Conservation (phyloP, 768 basidiomycete genomes). For the Termitomyces bulborhizus region DNA sequence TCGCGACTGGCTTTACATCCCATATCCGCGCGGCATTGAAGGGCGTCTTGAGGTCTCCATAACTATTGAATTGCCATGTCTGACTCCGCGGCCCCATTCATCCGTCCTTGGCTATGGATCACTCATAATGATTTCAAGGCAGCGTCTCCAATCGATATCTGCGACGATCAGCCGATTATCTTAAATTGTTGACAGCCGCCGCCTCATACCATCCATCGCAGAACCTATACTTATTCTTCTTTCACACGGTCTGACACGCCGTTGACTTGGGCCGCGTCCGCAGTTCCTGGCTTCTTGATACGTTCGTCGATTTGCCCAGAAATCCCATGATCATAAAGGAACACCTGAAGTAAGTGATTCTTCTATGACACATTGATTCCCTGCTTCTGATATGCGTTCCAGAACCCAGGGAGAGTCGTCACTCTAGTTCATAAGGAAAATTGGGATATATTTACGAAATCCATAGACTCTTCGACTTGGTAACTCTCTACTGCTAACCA, state of each 20-base stretch:
- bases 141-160: background rate
- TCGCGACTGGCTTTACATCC: no score
- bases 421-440: slow-evolving; percentile 86
- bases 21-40: background rate
- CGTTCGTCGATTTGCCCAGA: slow-evolving; percentile 85
- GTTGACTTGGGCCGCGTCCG: background rate
- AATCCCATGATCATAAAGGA: slow-evolving; percentile 89
- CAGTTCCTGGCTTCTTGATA: slow-evolving; percentile 84
- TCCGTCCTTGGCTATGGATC: slow-evolving; percentile 91
- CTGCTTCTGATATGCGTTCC: background rate
- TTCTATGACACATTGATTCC: background rate
- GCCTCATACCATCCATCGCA: slow-evolving; percentile 55
- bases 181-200: slow-evolving; percentile 51
- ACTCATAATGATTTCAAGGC: slow-evolving; percentile 77
- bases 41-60: background rate
- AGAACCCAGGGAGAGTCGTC: slow-evolving; percentile 86
- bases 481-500: background rate
- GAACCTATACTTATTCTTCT: slow-evolving; percentile 39
- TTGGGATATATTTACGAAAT: slow-evolving; percentile 72
- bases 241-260: background rate
- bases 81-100: slow-evolving; percentile 31
- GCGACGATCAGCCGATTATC: background rate
- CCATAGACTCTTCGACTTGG: slow-evolving; percentile 34
- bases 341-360: slow-evolving; percentile 60
- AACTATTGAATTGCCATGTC: background rate